Conservation (phyloP, 345 rosid species). For the Crucihimalaya himalaica region DNA sequence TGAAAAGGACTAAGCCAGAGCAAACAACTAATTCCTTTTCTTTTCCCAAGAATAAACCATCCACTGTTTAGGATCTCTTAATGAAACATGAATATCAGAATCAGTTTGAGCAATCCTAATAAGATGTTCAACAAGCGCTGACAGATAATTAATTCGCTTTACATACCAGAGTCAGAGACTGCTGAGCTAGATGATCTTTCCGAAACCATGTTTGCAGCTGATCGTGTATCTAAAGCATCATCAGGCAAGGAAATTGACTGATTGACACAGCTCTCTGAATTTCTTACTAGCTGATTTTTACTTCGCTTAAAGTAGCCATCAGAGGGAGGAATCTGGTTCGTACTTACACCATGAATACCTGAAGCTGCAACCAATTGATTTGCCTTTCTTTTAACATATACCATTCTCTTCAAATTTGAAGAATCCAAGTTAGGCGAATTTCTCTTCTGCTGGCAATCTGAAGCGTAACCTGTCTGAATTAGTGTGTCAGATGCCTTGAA, state of each 20-base stretch:
- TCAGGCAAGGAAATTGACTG: slow-evolving; percentile 40
- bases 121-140: slow-evolving; percentile 13
- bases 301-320: slow-evolving; percentile 83
- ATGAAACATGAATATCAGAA: slow-evolving; percentile 5
- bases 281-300: slow-evolving; percentile 81
- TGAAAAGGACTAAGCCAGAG: slow-evolving; percentile 14
- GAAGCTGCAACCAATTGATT: slow-evolving; percentile 86
- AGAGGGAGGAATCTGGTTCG: slow-evolving; percentile 43
- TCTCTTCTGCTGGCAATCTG: slow-evolving; percentile 46
- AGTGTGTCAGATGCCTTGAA: slow-evolving; percentile 44
- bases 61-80: slow-evolving; percentile 14
- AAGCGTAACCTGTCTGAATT: slow-evolving; percentile 46
- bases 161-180: slow-evolving; percentile 45
- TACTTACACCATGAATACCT: slow-evolving; percentile 44
- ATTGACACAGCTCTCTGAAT: slow-evolving; percentile 51
- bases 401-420: slow-evolving; percentile 50
- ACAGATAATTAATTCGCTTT: slow-evolving; percentile 8
- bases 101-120: slow-evolving; percentile 9
- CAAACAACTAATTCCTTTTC: slow-evolving; percentile 2
- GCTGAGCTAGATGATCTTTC: slow-evolving; percentile 48
- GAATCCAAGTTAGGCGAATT: slow-evolving; percentile 44
- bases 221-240: slow-evolving; percentile 43
- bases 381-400: slow-evolving; percentile 74
- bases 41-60: slow-evolving; percentile 9
- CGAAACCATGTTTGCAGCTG: slow-evolving; percentile 44